Evolutionary conservation across 768 basidiomycete species (phyloP), one percentile per base, ranked within the genome.

Genomic region (Tricholoma saponaceum): DNA sequence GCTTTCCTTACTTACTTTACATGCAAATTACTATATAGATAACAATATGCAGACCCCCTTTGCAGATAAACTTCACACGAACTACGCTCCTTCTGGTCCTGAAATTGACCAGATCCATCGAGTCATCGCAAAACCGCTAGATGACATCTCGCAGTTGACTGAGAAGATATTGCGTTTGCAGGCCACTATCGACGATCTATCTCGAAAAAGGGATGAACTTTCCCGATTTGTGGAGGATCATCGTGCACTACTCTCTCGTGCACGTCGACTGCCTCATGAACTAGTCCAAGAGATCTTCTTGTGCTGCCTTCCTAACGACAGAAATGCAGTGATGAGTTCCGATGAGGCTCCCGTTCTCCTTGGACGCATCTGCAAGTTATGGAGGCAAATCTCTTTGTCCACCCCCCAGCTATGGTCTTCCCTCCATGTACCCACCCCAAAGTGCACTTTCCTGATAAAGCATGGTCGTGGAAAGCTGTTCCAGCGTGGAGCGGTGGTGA

Each of bases 11-110:
- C n/a, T n/a, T n/a, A n/a, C n/a, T n/a, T n/a, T n/a, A n/a, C n/a
- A n/a, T n/a, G n/a, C n/a, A n/a, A n/a, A n/a, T n/a, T n/a, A n/a
- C n/a, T n/a, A n/a, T n/a, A n/a, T n/a, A 20, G 39, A 41, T 7
- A 6, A 16, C 16, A 18, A 52, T 46, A 52, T 57, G 56, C 33
- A 57, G 25, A 32, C 57, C 8, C 43, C 57, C 4, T 58, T 58
- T 22, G 12, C 41, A n/a, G 51, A 44, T 4, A 23, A 41, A 53
- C 32, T 58, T 5, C 41, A 50, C 20, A 58, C 57, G 12, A 58
- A 58, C 32, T 58, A 58, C 26, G n/a, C 33, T 22, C 33, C 58
- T 25, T 16, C 30, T 14, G 12, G 26, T 28, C 25, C 35, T 18
- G 58, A 58, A 33, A 13, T 18, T 22, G 28, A 20, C 4, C 16